phyloP scores from a whole-genome alignment of 1,284 basidiomycete species.

The Thelephora terrestris region DNA sequence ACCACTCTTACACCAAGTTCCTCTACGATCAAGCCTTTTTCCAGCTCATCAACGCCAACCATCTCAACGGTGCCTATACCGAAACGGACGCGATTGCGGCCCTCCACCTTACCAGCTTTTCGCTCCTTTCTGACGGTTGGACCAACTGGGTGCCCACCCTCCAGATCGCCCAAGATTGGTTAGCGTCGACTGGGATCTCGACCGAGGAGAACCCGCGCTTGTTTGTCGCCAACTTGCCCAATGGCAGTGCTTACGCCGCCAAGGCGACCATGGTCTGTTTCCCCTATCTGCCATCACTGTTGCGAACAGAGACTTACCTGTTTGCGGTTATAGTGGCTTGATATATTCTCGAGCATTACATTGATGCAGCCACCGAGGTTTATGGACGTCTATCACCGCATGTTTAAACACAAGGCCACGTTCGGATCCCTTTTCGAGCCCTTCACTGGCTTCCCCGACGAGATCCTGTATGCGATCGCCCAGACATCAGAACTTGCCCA shows the following conservation, averaged over 20 bases:
- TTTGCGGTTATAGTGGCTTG: slow-evolving; percentile 48
- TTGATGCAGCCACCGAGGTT: slow-evolving; percentile 54
- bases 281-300: slow-evolving; percentile 1
- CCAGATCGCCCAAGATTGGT: slow-evolving; percentile 61
- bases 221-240: slow-evolving; percentile 42
- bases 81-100: slow-evolving; percentile 67
- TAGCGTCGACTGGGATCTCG: slow-evolving; percentile 50
- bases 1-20: slow-evolving; percentile 49
- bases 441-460: slow-evolving; percentile 66
- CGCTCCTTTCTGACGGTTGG: slow-evolving; percentile 50
- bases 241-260: slow-evolving; percentile 44
- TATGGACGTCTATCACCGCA: slow-evolving; percentile 50
- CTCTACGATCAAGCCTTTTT: slow-evolving; percentile 57
- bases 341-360: slow-evolving; percentile 60
- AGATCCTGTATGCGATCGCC: slow-evolving; percentile 62
- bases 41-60: slow-evolving; percentile 40
- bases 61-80: slow-evolving; percentile 38
- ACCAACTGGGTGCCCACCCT: slow-evolving; percentile 60
- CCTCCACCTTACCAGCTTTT: slow-evolving; percentile 61
- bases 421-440: slow-evolving; percentile 42
- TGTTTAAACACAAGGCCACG: slow-evolving; percentile 30
- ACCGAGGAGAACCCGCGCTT: slow-evolving; percentile 52
- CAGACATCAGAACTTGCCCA: slow-evolving; percentile 64
- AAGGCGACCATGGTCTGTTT: slow-evolving; percentile 54
- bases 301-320: slow-evolving; percentile 5